Percentiles rank a stretch among this genome's conserved stretches.
These are phyloP conservation scores for Cordia subcordata DNA, from an alignment of 257 asterid genomes.

Conservation along the genomic window DNA sequence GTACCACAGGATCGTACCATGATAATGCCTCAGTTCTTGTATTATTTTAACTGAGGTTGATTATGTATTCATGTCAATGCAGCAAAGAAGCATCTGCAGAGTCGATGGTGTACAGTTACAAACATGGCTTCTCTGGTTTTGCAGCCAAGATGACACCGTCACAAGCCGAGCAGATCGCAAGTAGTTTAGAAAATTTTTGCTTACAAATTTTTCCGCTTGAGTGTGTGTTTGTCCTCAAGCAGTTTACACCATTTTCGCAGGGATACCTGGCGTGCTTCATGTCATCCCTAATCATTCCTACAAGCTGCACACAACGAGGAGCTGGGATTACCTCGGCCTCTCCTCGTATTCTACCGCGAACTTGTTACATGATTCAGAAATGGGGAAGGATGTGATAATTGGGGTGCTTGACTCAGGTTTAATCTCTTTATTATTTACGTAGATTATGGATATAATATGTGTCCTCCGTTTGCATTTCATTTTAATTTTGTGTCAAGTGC, in stretches of 20 bases:
- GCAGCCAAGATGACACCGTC: constrained; percentile 44
- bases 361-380: constrained; percentile 27
- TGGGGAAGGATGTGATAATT: constrained; percentile 47
- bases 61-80: background rate
- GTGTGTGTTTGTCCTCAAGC: background rate
- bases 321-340: constrained; percentile 60
- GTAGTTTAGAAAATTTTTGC: constrained; percentile 16
- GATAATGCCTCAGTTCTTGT: too few relatives aligned
- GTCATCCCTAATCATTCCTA: constrained; percentile 34
- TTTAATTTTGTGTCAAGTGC: too few relatives aligned
- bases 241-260: constrained; percentile 21
- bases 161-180: constrained; percentile 34
- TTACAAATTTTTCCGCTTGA: too few relatives aligned
- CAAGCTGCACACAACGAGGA: constrained; percentile 51
- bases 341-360: constrained; percentile 28
- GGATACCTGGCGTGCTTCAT: constrained; percentile 35
- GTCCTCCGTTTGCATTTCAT: too few relatives aligned
- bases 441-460: too few relatives aligned
- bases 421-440: too few relatives aligned
- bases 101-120: constrained; percentile 50
- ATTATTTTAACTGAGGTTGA: background rate
- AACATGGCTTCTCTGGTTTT: constrained; percentile 59
- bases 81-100: constrained; percentile 26
- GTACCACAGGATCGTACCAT: constrained; percentile 12
- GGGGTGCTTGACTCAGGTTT: constrained; percentile 36